Evolutionary conservation across 73 alveolate species (phyloP).

Genomic region (Paramecium pentaurelia): DNA sequence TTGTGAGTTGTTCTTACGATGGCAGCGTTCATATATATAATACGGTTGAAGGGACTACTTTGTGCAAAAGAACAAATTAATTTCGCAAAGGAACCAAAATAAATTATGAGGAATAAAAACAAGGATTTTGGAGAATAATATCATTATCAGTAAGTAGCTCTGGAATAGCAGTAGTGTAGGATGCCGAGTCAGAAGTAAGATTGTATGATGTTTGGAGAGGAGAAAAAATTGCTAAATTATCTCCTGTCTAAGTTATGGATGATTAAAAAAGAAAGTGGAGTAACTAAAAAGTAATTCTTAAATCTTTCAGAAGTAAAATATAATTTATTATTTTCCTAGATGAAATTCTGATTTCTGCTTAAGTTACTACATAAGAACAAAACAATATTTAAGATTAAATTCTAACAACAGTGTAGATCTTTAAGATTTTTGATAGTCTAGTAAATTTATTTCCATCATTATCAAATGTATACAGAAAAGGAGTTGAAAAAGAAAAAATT

Average conservation of each 20-base stretch:
- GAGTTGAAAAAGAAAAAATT: constrained; percentile 54
- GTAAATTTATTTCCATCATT: constrained; percentile 52
- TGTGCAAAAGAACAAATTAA: constrained; percentile 55
- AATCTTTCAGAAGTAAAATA: background rate
- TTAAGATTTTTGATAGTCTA: constrained; percentile 53
- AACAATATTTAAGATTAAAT: background rate
- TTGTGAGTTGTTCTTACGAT: constrained; percentile 50
- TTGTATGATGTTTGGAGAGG: constrained; percentile 61
- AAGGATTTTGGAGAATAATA: constrained; percentile 34
- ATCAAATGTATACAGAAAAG: constrained; percentile 57
- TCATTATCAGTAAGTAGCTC: constrained; percentile 36
- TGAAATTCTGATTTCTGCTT: constrained; percentile 19
- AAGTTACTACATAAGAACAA: background rate
- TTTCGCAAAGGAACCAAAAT: constrained; percentile 44
- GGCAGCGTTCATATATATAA: constrained; percentile 51
- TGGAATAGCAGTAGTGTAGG: constrained; percentile 56
- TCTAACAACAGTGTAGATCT: constrained; percentile 16
- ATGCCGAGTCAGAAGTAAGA: constrained; percentile 1
- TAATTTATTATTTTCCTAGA: background rate
- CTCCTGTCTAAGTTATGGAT: constrained; percentile 31
- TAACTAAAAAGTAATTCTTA: background rate
- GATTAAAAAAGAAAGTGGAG: constrained; percentile 43
- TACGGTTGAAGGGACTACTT: constrained; percentile 27
- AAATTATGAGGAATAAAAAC: constrained; percentile 21
- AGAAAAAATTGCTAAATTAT: constrained; percentile 46